Percentiles rank a stretch among this genome's conserved stretches.
These are phyloP conservation scores for Aspergillus viridinutans DNA, from an alignment of 2,329 filamentous ascomycete genomes.

Conservation along the genomic window DNA sequence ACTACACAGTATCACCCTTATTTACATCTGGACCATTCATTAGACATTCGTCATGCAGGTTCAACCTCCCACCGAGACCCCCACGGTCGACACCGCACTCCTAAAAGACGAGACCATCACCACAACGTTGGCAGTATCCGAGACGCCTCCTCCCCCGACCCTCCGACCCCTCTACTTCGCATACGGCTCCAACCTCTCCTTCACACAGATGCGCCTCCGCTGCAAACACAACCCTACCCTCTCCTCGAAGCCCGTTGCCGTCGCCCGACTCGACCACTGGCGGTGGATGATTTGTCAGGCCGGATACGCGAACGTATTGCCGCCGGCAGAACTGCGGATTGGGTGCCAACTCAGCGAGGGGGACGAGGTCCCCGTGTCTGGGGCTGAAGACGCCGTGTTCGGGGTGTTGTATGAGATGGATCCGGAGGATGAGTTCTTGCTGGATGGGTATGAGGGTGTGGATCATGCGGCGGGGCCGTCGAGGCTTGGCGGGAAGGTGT, in stretches of 20 bases:
- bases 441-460: slow-evolving; percentile 40
- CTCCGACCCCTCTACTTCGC: slow-evolving; percentile 39
- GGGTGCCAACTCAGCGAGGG: slow-evolving; percentile 16
- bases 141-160: slow-evolving; percentile 17
- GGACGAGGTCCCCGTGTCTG: slow-evolving; percentile 18
- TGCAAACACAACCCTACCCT: slow-evolving; percentile 28
- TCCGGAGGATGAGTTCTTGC: slow-evolving; percentile 28
- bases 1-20: background rate
- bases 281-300: slow-evolving; percentile 40
- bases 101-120: background rate
- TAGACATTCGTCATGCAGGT: background rate
- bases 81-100: background rate
- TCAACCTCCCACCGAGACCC: background rate
- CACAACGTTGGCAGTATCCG: background rate
- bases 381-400: slow-evolving; percentile 28
- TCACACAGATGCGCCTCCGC: slow-evolving; percentile 37
- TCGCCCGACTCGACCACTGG: slow-evolving; percentile 36
- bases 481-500: slow-evolving; percentile 5
- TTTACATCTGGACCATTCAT: background rate
- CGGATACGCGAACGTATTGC: slow-evolving; percentile 42
- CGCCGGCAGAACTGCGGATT: slow-evolving; percentile 21
- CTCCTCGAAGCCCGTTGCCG: slow-evolving; percentile 35
- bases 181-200: slow-evolving; percentile 43
- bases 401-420: slow-evolving; percentile 42
- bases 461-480: slow-evolving; percentile 17